phyloP scores from a whole-genome alignment of 768 basidiomycete genomes.

The Russula vinacea region DNA sequence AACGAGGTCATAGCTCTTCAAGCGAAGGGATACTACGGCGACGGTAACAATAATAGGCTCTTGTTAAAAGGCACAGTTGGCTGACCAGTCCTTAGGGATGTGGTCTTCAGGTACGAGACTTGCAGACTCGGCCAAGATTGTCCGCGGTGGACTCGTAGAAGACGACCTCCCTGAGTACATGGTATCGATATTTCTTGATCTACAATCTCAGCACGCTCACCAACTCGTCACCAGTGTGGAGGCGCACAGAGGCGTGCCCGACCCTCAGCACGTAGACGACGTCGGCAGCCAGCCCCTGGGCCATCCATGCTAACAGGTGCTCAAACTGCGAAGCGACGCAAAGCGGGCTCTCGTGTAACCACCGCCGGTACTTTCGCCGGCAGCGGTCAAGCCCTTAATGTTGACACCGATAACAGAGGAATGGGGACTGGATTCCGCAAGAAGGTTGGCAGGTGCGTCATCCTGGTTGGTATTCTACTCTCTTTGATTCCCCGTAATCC shows the following conservation, averaged over 20 bases:
- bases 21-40: slow-evolving; percentile 74
- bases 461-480: background rate
- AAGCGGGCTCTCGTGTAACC: slow-evolving; percentile 66
- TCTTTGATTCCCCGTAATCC: slow-evolving; percentile 12
- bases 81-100: slow-evolving; percentile 49
- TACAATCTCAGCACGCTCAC: slow-evolving; percentile 6
- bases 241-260: slow-evolving; percentile 67
- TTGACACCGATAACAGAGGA: slow-evolving; percentile 40
- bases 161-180: slow-evolving; percentile 76
- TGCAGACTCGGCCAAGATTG: slow-evolving; percentile 56
- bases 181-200: slow-evolving; percentile 40
- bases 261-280: slow-evolving; percentile 48
- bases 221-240: slow-evolving; percentile 55
- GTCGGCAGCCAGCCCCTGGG: slow-evolving; percentile 42
- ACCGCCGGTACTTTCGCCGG: slow-evolving; percentile 59
- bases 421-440: slow-evolving; percentile 67
- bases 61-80: too few species aligned
- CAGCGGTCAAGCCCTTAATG: slow-evolving; percentile 49
- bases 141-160: slow-evolving; percentile 48
- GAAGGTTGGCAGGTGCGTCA: slow-evolving; percentile 58
- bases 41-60: slow-evolving; percentile 50
- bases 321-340: slow-evolving; percentile 65
- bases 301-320: slow-evolving; percentile 57
- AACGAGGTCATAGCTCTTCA: slow-evolving; percentile 69
- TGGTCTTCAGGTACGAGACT: slow-evolving; percentile 79